Conservation (phyloP, 768 basidiomycete species). For the Mycena kentingensis region DNA sequence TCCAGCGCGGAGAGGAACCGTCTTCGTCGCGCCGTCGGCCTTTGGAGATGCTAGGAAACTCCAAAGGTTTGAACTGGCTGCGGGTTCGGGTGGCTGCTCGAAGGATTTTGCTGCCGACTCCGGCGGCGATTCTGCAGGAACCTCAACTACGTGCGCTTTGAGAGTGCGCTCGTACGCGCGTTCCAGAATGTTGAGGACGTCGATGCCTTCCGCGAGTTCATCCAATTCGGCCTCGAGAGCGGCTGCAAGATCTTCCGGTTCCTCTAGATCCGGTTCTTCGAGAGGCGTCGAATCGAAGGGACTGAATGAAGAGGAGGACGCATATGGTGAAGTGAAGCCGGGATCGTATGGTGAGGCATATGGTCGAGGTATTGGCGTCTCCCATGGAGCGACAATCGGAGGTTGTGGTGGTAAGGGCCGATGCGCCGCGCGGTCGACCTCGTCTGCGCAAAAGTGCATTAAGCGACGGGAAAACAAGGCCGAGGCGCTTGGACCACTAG, state of each 20-base stretch:
- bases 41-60: background rate
- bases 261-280: constrained; percentile 23
- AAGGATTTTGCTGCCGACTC: background rate
- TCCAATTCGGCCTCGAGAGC: constrained; percentile 43
- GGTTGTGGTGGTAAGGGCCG: constrained; percentile 6
- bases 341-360: background rate
- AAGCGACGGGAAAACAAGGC: constrained; percentile 74
- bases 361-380: background rate
- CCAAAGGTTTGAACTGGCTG: background rate
- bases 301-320: background rate
- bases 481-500: constrained; percentile 31
- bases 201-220: constrained; percentile 69
- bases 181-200: constrained; percentile 69
- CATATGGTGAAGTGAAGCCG: background rate
- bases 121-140: constrained; percentile 22
- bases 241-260: constrained; percentile 23
- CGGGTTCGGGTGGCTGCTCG: too few relatives aligned
- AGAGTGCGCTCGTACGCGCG: constrained; percentile 69
- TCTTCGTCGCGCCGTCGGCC: constrained; percentile 4
- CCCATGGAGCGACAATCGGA: constrained; percentile 4
- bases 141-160: constrained; percentile 54
- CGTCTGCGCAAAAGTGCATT: constrained; percentile 83
- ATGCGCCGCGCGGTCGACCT: constrained; percentile 39
- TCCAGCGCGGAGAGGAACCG: constrained; percentile 52
- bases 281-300: constrained; percentile 21